A percentile compares a stretch with the other conserved stretches of the same genome.
phyloP scores from a whole-genome alignment of 441 rosid species.

The Omphalea diandra region DNA sequence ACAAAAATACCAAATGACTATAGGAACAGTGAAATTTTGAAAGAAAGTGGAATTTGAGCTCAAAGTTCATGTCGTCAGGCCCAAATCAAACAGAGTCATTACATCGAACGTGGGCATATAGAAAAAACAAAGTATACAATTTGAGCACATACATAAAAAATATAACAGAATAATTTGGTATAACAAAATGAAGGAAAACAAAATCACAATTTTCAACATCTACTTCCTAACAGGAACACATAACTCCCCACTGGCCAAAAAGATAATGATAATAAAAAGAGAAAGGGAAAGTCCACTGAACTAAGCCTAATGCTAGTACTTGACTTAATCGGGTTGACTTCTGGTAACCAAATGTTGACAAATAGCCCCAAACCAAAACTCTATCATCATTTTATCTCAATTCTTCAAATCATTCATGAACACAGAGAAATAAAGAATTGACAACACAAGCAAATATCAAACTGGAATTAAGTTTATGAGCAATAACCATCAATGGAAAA shows the following conservation, averaged over 20 bases:
- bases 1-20: neutral
- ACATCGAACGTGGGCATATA: neutral
- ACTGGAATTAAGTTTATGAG: neutral
- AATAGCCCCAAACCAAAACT: neutral
- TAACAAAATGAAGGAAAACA: neutral
- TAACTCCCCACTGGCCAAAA: neutral
- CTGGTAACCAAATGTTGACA: slow-evolving; percentile 6
- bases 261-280: neutral
- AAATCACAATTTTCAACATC: neutral
- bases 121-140: neutral
- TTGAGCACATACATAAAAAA: neutral
- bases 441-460: slow-evolving; percentile 16
- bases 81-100: neutral
- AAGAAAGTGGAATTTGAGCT: neutral
- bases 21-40: neutral
- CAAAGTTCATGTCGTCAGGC: neutral
- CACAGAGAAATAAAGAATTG: slow-evolving; percentile 9
- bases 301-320: neutral
- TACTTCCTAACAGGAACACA: neutral
- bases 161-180: neutral
- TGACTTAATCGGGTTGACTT: slow-evolving; percentile 9
- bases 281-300: neutral
- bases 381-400: neutral
- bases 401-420: slow-evolving; percentile 3
- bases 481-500: slow-evolving; percentile 17